phyloP scores from a whole-genome alignment of 345 rosid genomes.

The Brassica juncea region DNA sequence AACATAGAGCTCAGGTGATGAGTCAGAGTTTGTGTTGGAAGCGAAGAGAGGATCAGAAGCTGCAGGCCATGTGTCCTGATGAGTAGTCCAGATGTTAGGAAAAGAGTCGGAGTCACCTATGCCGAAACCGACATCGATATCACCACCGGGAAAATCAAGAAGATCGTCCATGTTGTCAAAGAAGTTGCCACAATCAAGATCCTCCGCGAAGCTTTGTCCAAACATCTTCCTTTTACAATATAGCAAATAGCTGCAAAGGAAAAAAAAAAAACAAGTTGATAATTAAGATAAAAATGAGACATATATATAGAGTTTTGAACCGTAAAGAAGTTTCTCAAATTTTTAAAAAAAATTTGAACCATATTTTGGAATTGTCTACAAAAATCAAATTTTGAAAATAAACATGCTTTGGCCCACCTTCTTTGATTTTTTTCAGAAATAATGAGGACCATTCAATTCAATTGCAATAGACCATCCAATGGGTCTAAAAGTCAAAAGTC shows the following conservation, averaged over 20 bases:
- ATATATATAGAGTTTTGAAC: constrained; percentile 7
- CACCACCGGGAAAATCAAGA: constrained; percentile 79
- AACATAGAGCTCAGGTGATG: constrained; percentile 82
- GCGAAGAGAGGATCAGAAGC: constrained; percentile 57
- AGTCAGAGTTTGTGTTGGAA: constrained; percentile 53
- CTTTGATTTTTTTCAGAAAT: constrained; percentile 3
- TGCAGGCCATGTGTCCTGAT: constrained; percentile 58
- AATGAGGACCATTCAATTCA: not conserved
- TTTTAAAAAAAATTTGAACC: not conserved
- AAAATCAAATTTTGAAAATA: constrained; percentile 32
- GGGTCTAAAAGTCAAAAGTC: constrained; percentile 23
- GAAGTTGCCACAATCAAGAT: constrained; percentile 88
- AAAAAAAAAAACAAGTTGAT: not conserved
- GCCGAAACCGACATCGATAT: constrained; percentile 53
- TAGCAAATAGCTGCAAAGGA: not conserved
- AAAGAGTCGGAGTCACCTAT: constrained; percentile 38
- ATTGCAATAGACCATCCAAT: constrained; percentile 10
- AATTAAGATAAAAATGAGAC: constrained; percentile 4
- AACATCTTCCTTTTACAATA: constrained; percentile 48
- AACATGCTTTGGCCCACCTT: constrained; percentile 36
- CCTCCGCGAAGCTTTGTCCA: constrained; percentile 69
- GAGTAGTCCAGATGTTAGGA: constrained; percentile 70
- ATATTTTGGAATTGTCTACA: constrained; percentile 29
- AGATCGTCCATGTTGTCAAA: constrained; percentile 92
- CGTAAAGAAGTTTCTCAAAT: constrained; percentile 17